phyloP scores from a whole-genome alignment of 345 rosid species.

The Citrus inodora region DNA sequence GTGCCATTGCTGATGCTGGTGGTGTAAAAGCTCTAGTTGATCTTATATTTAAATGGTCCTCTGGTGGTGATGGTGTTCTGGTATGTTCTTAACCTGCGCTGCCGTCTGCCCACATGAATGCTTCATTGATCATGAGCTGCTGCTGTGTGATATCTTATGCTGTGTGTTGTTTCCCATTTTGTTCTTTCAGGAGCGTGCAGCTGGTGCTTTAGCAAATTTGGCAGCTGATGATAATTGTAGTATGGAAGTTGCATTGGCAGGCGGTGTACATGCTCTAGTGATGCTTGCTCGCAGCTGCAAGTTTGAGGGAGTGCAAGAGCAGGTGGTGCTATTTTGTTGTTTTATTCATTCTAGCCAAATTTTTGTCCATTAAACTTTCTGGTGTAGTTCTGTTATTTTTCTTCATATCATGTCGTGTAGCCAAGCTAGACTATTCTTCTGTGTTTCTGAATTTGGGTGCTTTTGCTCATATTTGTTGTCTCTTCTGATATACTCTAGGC shows the following conservation, averaged over 20 bases:
- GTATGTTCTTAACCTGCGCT: slow-evolving; percentile 26
- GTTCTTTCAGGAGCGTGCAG: slow-evolving; percentile 75
- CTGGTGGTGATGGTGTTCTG: slow-evolving; percentile 77
- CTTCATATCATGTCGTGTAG: neutral
- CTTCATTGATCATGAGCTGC: neutral
- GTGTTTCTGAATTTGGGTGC: neutral
- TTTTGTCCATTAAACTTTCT: neutral
- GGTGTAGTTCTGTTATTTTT: neutral
- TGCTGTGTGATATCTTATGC: neutral
- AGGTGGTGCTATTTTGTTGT: slow-evolving; percentile 35
- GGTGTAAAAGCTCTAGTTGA: slow-evolving; percentile 75
- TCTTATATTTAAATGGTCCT: slow-evolving; percentile 77
- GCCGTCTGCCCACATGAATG: neutral
- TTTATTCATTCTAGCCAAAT: neutral
- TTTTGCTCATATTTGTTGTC: slow-evolving; percentile 8
- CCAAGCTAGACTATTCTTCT: neutral
- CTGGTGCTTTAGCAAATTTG: slow-evolving; percentile 85
- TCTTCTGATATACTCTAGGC: slow-evolving; percentile 41
- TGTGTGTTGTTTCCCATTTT: slow-evolving; percentile 1
- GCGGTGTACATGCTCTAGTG: slow-evolving; percentile 78
- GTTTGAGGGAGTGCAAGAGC: slow-evolving; percentile 81
- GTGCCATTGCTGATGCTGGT: slow-evolving; percentile 76
- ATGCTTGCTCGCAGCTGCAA: slow-evolving; percentile 84
- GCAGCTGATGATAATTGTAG: slow-evolving; percentile 89
- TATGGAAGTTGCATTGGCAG: slow-evolving; percentile 67